Base-by-base conservation (phyloP, 1,139 yeast genomes). In the Hyphopichia buzzinii region DNA sequence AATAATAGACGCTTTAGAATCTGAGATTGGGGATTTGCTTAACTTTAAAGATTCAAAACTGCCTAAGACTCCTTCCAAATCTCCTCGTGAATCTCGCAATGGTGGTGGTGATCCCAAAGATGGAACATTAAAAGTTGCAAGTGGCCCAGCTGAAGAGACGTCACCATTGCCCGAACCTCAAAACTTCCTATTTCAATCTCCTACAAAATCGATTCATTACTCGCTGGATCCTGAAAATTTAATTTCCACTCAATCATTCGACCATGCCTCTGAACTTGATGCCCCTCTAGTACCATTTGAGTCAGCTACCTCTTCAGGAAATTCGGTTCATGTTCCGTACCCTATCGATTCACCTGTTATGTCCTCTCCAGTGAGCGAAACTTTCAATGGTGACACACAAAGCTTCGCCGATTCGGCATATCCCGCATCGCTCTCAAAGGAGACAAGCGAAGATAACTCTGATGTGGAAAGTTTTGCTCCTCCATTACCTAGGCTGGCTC, bases 311-410 rank as follows among this genome's bases (percentile, higher is more conserved):
- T 6, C 6, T 6, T 19, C 23, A 10, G 23, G 8, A 19, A 10
- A 19, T 10, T 19, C 23, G 23, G 10, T 19, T 7, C 16, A 12
- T 12, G 38, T 33, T 3, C 57, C 57, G 5, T 54, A 54, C 36
- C 58, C 59, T 2, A 31, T 50, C 14, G 49, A 49, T 32, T 44
- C 54, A 3, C 49, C 55, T 1, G 47, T 49, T 17, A 44, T 40
- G 3, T 39, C 49, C n/a, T 48, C 54, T 12, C 43, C 48, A 7
- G 36, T 45, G 21, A 40, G 42, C 19, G 24, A 31, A 17, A 31
- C 5, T 17, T 28, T 33, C 11, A 28, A 23, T 16, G 28, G 11
- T n/a, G 35, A 33, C 14, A 19, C 23, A 19, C 8, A 19, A 6
- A 7, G 8, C 8, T 10, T 10, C 8, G 6, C 6, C 23, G 10